Evolutionary conservation across 2,329 filamentous ascomycete genomes (phyloP), one percentile per base, ranked within the genome.

Genomic region (Aspergillus sp.): DNA sequence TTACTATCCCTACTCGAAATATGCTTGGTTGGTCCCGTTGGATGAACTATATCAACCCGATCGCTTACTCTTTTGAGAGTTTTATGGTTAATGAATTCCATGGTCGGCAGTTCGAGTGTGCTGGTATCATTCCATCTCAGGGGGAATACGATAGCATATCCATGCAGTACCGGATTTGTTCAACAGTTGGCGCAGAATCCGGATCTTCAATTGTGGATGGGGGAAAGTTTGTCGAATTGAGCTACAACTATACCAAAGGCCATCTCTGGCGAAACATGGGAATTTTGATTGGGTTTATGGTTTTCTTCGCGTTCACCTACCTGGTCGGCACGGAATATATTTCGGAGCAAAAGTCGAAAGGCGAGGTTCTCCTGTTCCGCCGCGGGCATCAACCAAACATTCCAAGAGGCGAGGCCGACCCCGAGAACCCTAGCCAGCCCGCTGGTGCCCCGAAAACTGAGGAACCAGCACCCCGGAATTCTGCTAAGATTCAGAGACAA

Each of bases 81-180:
- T 80, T 96, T 22, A 88, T 93, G 82, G 83, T 90, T 61, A 96
- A 96, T 73, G 92, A 96, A 73, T 96, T 96, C 66, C 73, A 86
- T 64, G 76, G 79, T 58, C 84, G 87, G 15, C 61, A 84, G 0
- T 95, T 88, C 70, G 46, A 53, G 1, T 86, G 82, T 61, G 27
- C 67, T 1, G 60, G 63, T 2, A 79, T 76, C 39, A 70, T 85
- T 15, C 81, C 82, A 1, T 52, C 49, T 4, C 76, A 77, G n/a
- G 60, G 63, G 4, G 67, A 66, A 1, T 84, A 83, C 59, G 65
- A 69, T 0, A 64, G 66, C 45, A 54, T 75, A 2, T 41, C 64
- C 1, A 39, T 63, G 48, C 4, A 75, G 77, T n/a, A 84, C 67
- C 79, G 77, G 33, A 78, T 86, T 15, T 91, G 88, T 71, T 80